Evolutionary conservation across 805 yeast genomes (phyloP), one percentile per base, ranked within the genome.

Genomic region (Metschnikowia anglica): DNA sequence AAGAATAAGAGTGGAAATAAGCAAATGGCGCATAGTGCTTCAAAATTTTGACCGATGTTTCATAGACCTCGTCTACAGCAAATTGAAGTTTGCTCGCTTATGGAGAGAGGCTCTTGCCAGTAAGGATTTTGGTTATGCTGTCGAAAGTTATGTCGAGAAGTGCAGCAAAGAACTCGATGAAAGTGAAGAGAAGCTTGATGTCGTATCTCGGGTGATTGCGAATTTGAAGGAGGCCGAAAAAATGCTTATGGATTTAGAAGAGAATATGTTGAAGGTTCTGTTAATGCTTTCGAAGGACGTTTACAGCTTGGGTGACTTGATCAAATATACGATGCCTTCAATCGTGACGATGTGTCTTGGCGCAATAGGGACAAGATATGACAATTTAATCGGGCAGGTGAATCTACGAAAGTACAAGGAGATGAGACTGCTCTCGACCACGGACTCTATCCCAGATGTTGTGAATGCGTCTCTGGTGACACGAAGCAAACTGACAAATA

Each of bases 141-240:
- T 39, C 17, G 47, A 46, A 17, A 37, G 37, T 17, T 46, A 42
- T 26, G 34, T 32, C 26, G 42, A 39, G 23, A 46, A 46, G 26
- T 46, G 49, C 13, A 23, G 29, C 20, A 33, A 23, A 8, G 47
- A 46, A n/a, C 25, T 46, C 16, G 37, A 34, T 3, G 37, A 33
- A 10, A 27, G 12, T 7, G 10, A 26, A 12, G 11, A 12, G 4
- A 16, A 29, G 12, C 13, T 31, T 10, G 23, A 28, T 12, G 33
- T 28, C 3, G 9, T 46, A 4, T 20, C 25, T 16, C 18, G 23
- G 3, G 24, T 37, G 20, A 20, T 20, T 11, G 25, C 7, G 5
- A 41, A 26, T 13, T 32, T 41, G 25, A 4, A 16, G 12, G 19
- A 26, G 16, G 39, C 39, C 20, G 45, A 41, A 16, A 21, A 12